Base-by-base conservation (phyloP, 345 rosid species). In the Abelmoschus esculentus region DNA sequence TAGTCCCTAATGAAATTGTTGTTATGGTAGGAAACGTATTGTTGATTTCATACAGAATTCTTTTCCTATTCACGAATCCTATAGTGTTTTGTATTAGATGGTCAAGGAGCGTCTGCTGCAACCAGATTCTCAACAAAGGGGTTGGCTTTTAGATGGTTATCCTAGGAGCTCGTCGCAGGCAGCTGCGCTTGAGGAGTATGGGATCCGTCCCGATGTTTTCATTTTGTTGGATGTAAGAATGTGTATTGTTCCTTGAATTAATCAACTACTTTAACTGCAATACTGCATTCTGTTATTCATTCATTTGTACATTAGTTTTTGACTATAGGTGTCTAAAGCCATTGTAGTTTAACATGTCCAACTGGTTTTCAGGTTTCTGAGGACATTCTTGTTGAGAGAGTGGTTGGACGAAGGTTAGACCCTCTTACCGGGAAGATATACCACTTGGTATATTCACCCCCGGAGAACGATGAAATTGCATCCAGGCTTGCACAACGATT, bases 121-220 rank as follows among this genome's bases (percentile, higher is more conserved):
- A 83, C 80, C 85, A 10, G 97, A 93, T 82, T 84, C 96, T 72
- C 73, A 77, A 72, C 84, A 86, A 75, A 87, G 83, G 7, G 98
- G 97, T 32, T 93, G 98, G 98, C 96, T 93, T 79, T 80, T 93
- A 78, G 98, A 93, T 88, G 98, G 97, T 71, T 93, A 88, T 58
- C 98, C 97, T 47, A 82, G 98, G 77, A 93, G 98, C 81, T 77
- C 72, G 74, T 91, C 95, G 3, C 97, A 93, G 82, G 97, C 95
- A 67, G 81, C 82, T 64, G 97, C 91, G 80, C 86, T 91, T n/a
- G 77, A 79, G 73, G 81, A 81, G 8, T 83, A 65, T 74, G 89
- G 90, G 18, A 77, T 91, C 78, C 76, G 73, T 72, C 96, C 98
- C n/a, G 88, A 93, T 83, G 79, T 91, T 54, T 89, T 93, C 81